Evolutionary conservation across 2,329 filamentous ascomycete species (phyloP).

Genomic region (Falciphora oryzae): DNA sequence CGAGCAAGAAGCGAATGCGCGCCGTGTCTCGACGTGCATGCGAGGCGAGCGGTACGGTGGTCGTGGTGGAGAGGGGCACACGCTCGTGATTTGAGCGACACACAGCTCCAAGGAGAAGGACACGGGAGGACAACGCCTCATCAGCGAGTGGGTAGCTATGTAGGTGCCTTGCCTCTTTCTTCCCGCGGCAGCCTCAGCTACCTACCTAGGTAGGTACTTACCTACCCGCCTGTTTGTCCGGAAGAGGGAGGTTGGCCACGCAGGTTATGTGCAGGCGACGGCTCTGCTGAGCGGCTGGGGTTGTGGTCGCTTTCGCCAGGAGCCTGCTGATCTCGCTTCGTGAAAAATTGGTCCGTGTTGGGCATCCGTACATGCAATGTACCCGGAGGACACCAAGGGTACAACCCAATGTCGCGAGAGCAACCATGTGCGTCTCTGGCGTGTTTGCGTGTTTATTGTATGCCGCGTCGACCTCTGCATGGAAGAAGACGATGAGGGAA

Average conservation of each 20-base stretch:
- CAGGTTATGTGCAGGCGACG: no score
- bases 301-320: not conserved
- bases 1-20: not conserved
- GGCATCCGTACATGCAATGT: not conserved
- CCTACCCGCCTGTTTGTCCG: not conserved
- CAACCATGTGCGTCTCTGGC: not conserved
- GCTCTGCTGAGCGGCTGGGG: no score
- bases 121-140: not conserved
- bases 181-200: not conserved
- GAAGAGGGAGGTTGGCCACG: no score
- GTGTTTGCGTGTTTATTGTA: not conserved
- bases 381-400: not conserved
- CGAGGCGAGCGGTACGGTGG: not conserved
- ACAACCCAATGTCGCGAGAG: not conserved
- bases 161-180: not conserved
- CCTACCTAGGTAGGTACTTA: no score
- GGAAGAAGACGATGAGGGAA: not conserved
- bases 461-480: not conserved
- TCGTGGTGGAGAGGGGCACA: not conserved
- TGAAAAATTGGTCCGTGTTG: not conserved
- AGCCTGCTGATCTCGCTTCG: not conserved
- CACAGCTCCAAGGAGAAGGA: not conserved
- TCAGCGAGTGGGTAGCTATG: not conserved
- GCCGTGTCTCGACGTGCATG: not conserved
- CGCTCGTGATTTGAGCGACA: not conserved